Evolutionary conservation across 495 filamentous ascomycete genomes (phyloP).

Genomic region (Articulospora tetracladia): DNA sequence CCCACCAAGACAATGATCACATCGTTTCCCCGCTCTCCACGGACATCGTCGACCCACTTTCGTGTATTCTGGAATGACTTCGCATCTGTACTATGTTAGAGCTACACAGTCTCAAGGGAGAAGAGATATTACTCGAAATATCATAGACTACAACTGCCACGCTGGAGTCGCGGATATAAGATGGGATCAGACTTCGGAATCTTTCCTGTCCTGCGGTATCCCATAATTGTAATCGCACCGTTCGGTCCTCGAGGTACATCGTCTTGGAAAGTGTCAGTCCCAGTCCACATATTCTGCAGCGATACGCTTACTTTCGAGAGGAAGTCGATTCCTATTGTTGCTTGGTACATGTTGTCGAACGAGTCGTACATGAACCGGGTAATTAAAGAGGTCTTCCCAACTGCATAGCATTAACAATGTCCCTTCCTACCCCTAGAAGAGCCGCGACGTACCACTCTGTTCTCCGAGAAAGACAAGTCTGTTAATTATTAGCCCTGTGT

Average conservation of each 20-base stretch:
- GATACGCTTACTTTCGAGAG: constrained; percentile 74
- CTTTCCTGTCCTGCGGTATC: constrained; percentile 97
- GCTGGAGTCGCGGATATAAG: constrained; percentile 95
- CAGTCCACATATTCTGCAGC: neutral
- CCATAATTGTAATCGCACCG: constrained; percentile 96
- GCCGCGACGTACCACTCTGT: constrained; percentile 78
- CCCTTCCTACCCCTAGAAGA: constrained; percentile 5
- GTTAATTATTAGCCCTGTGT: constrained; percentile 15
- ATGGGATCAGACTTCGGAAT: constrained; percentile 94
- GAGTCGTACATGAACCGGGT: constrained; percentile 99
- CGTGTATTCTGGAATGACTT: constrained; percentile 96
- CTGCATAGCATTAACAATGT: constrained; percentile 39
- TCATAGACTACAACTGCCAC: constrained; percentile 99
- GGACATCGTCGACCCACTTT: constrained; percentile 99
- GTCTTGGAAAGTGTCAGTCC: constrained; percentile 52
- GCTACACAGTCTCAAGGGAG: neutral
- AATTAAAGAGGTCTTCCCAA: constrained; percentile 97
- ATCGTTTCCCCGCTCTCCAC: constrained; percentile 93
- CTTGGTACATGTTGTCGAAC: constrained; percentile 99
- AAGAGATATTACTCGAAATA: constrained; percentile 65
- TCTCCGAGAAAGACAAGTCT: constrained; percentile 97
- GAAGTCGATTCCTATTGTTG: constrained; percentile 99
- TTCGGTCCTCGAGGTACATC: constrained; percentile 99
- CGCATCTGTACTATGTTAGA: constrained; percentile 46
- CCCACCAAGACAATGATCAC: constrained; percentile 98